Evolutionary conservation across 2,329 filamentous ascomycete species (phyloP).

Genomic region (Paecilomyces dactylethromorphus): DNA sequence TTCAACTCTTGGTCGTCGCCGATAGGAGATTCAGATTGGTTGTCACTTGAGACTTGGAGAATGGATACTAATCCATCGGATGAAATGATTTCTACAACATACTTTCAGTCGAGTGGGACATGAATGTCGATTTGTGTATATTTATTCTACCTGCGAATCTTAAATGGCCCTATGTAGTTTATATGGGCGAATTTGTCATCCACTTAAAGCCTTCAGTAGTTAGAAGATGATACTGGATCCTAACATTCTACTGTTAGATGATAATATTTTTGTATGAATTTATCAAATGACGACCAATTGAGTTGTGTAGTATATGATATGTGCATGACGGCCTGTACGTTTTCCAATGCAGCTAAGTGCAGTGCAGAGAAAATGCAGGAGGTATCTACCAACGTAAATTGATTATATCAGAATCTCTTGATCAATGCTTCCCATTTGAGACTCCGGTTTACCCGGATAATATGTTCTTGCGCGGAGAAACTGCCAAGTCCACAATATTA

Average conservation of each 20-base stretch:
- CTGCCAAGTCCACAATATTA: background rate
- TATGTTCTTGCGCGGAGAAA: constrained; percentile 3
- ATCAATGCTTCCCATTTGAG: background rate
- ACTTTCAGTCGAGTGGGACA: background rate
- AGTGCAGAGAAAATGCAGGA: too few relatives aligned
- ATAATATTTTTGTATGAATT: too few relatives aligned
- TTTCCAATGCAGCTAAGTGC: too few relatives aligned
- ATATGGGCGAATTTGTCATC: background rate
- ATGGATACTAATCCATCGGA: background rate
- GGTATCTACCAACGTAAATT: too few relatives aligned
- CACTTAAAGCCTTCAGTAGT: too few relatives aligned
- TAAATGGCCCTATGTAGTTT: background rate
- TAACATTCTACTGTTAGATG: too few relatives aligned
- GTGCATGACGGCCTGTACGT: too few relatives aligned
- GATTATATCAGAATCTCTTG: background rate
- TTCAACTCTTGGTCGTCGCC: constrained; percentile 4
- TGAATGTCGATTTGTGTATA: background rate
- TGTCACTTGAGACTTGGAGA: constrained; percentile 6
- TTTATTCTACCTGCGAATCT: background rate
- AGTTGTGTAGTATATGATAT: too few relatives aligned
- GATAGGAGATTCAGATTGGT: constrained; percentile 6
- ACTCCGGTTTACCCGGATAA: background rate
- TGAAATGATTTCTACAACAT: background rate
- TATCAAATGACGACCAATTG: too few relatives aligned
- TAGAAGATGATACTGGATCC: too few relatives aligned